Percentiles rank a stretch among this genome's conserved stretches.
Conservation (phyloP, 495 filamentous ascomycete genomes). For the Penicillium flavigenum region DNA sequence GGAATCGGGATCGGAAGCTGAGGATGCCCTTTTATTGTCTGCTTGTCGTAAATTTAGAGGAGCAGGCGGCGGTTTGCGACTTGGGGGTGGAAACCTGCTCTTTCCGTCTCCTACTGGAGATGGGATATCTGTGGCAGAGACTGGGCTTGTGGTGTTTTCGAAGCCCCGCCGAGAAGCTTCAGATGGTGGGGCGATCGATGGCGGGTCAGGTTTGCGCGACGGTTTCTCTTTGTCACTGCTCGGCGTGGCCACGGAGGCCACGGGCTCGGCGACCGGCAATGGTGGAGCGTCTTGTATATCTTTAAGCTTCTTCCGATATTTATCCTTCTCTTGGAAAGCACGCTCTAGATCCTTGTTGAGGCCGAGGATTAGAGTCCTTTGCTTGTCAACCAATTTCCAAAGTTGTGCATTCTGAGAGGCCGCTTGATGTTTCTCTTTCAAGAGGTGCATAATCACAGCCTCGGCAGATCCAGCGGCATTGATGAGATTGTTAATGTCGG, state of each 20-base stretch:
- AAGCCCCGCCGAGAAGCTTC: conserved; percentile 5
- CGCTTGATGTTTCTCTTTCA: conserved; percentile 87
- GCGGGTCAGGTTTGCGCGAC: background rate
- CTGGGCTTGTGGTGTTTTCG: conserved; percentile 18
- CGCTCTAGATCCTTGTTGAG: conserved; percentile 93
- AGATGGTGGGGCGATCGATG: conserved; percentile 12
- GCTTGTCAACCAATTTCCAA: conserved; percentile 95
- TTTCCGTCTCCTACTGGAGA: conserved; percentile 20
- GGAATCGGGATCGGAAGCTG: conserved; percentile 62
- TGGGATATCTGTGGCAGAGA: conserved; percentile 18
- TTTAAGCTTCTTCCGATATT: conserved; percentile 87
- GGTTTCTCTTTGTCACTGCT: conserved; percentile 2
- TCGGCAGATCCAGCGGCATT: conserved; percentile 86
- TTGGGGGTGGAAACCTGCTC: conserved; percentile 51
- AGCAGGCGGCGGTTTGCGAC: conserved; percentile 79
- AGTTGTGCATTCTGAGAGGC: conserved; percentile 88
- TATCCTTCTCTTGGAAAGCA: conserved; percentile 90
- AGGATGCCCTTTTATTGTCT: conserved; percentile 43
- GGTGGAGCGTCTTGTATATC: conserved; percentile 60
- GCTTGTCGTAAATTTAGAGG: conserved; percentile 68
- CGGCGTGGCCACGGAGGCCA: conserved; percentile 14
- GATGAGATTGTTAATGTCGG: conserved; percentile 72
- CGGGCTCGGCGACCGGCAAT: conserved; percentile 38
- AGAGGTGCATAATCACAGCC: conserved; percentile 79
- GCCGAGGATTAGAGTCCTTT: conserved; percentile 87